A percentile compares a stretch with the other conserved stretches of the same genome.
phyloP scores from a whole-genome alignment of 2,329 filamentous ascomycete species.

The Aspergillus sp. region DNA sequence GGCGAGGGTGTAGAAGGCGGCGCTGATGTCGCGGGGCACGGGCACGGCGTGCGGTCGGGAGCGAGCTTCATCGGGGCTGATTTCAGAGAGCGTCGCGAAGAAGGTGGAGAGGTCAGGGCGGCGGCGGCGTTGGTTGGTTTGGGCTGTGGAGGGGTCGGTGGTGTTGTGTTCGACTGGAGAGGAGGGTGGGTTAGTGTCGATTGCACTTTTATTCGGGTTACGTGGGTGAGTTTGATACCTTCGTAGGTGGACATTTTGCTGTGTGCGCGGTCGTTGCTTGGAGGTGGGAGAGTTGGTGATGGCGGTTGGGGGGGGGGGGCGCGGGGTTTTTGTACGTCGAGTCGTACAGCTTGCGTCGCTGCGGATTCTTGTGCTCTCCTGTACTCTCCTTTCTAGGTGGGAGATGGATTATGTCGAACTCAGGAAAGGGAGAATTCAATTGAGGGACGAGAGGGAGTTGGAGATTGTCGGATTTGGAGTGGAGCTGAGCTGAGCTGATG shows the following conservation, averaged over 20 bases:
- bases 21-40: slow-evolving; percentile 59
- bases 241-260: slow-evolving; percentile 42
- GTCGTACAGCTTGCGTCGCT: too few relatives aligned
- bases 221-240: slow-evolving; percentile 22
- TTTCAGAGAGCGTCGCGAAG: slow-evolving; percentile 59
- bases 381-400: too few relatives aligned
- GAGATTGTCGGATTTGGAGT: too few relatives aligned
- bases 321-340: neutral
- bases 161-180: slow-evolving; percentile 44
- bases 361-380: too few relatives aligned
- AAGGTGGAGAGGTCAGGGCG: slow-evolving; percentile 65
- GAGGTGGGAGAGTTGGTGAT: slow-evolving; percentile 7
- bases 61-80: slow-evolving; percentile 50
- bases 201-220: neutral
- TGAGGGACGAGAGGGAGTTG: too few relatives aligned
- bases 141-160: slow-evolving; percentile 25
- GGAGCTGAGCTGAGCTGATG: too few relatives aligned
- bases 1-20: slow-evolving; percentile 58
- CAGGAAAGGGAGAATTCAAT: too few relatives aligned
- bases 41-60: slow-evolving; percentile 59
- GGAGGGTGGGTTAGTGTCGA: slow-evolving; percentile 2
- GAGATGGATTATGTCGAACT: too few relatives aligned
- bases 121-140: slow-evolving; percentile 40
- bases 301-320: neutral
- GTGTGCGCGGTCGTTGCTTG: slow-evolving; percentile 3